Conservation (phyloP, 768 basidiomycete species). For the Boletellus ananas region DNA sequence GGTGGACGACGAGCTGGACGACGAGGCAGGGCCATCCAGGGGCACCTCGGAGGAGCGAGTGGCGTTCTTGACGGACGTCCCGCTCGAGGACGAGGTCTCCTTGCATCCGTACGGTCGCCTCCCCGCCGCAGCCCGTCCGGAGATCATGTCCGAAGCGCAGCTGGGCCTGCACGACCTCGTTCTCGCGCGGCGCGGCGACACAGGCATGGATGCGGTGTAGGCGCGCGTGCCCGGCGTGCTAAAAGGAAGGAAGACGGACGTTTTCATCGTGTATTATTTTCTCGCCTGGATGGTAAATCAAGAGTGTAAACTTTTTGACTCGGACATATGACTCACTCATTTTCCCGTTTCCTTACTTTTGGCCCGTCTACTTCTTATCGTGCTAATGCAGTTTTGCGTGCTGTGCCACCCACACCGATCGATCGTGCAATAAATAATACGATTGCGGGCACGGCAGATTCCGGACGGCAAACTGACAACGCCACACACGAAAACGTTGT, state of each 20-base stretch:
- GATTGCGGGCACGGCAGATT: constrained; percentile 8
- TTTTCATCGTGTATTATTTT: constrained; percentile 12
- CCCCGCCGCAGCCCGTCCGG: constrained; percentile 17
- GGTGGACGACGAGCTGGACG: constrained; percentile 52
- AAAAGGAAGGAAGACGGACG: no score
- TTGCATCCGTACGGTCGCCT: constrained; percentile 18
- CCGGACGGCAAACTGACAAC: constrained; percentile 19
- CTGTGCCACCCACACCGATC: constrained; percentile 2
- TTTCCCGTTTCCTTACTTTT: not conserved
- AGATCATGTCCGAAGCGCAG: constrained; percentile 47
- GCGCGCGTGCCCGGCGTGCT: not conserved
- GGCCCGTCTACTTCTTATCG: constrained; percentile 9
- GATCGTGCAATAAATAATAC: no score
- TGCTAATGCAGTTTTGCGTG: constrained; percentile 3
- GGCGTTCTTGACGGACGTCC: constrained; percentile 43
- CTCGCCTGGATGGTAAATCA: constrained; percentile 7
- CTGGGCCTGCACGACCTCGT: constrained; percentile 24
- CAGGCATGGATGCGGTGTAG: constrained; percentile 9
- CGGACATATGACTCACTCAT: constrained; percentile 3
- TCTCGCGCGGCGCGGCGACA: constrained; percentile 17
- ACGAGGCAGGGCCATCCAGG: constrained; percentile 33
- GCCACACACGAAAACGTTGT: constrained; percentile 27
- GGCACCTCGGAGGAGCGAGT: constrained; percentile 46
- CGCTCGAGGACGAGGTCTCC: constrained; percentile 21
- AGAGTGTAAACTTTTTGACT: constrained; percentile 21